Conservation (phyloP, 2,329 filamentous ascomycete genomes). For the Talaromyces sp. region DNA sequence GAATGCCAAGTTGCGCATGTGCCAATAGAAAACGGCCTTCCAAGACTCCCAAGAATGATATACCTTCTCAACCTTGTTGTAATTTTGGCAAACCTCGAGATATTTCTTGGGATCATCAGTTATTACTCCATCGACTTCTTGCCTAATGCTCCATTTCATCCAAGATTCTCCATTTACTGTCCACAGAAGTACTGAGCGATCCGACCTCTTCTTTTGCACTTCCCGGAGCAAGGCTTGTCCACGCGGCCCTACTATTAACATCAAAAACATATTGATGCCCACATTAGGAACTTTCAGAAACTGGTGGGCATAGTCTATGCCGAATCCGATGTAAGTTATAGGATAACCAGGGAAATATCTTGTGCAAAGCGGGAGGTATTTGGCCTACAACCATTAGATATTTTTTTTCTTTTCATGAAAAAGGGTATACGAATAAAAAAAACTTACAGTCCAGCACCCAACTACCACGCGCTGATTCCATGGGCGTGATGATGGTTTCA, state of each 20-base stretch:
- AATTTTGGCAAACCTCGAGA: constrained; percentile 6
- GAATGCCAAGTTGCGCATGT: not conserved
- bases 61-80: constrained; percentile 6
- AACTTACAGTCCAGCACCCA: constrained; percentile 70
- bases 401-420: too few species aligned
- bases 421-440: not conserved
- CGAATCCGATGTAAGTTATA: constrained; percentile 40
- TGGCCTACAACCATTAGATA: not conserved
- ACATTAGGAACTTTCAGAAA: constrained; percentile 64
- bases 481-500: constrained; percentile 43
- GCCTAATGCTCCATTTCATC: constrained; percentile 75
- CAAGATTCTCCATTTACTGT: constrained; percentile 73
- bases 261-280: constrained; percentile 72
- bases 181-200: constrained; percentile 68
- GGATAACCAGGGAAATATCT: constrained; percentile 44
- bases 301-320: constrained; percentile 58
- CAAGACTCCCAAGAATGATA: constrained; percentile 9
- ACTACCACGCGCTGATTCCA: constrained; percentile 73
- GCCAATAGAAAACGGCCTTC: constrained; percentile 7
- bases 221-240: constrained; percentile 58
- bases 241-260: constrained; percentile 62
- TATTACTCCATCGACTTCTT: constrained; percentile 70
- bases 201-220: constrained; percentile 44
- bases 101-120: constrained; percentile 67
- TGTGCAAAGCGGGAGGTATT: constrained; percentile 62